These are phyloP conservation scores for Thelephora ganbajun DNA, from an alignment of 768 basidiomycete species.

Conservation along the genomic window DNA sequence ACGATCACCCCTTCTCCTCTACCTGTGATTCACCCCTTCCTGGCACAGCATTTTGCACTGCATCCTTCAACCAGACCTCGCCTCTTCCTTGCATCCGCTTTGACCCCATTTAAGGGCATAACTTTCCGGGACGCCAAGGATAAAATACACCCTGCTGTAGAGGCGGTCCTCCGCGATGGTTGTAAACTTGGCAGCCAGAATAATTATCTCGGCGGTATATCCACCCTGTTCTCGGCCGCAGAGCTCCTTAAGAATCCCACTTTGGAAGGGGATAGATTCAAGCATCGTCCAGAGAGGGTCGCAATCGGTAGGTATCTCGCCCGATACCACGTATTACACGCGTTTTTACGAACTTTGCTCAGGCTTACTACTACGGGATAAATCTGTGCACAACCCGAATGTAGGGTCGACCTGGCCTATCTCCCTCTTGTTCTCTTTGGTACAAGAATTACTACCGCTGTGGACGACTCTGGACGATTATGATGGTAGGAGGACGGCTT, in stretches of 20 bases:
- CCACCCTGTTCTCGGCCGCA: conserved; percentile 44
- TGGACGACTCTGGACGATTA: conserved; percentile 32
- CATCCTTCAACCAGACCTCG: conserved; percentile 34
- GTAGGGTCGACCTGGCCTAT: conserved; percentile 58
- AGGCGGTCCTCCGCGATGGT: conserved; percentile 67
- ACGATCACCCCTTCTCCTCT: conserved; percentile 19
- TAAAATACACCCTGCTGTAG: conserved; percentile 41
- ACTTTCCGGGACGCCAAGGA: conserved; percentile 54
- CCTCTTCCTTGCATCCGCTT: conserved; percentile 64
- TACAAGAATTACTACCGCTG: conserved; percentile 49
- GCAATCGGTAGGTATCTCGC: conserved; percentile 36
- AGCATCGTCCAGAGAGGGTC: conserved; percentile 33
- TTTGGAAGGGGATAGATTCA: conserved; percentile 21
- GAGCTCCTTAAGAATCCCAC: conserved; percentile 25
- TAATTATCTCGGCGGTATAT: conserved; percentile 67
- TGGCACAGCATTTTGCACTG: conserved; percentile 20
- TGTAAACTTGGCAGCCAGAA: conserved; percentile 72
- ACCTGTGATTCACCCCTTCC: conserved; percentile 33
- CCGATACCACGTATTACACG: not conserved
- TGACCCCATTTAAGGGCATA: conserved; percentile 56
- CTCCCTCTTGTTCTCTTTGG: conserved; percentile 61
- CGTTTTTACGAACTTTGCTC: conserved; percentile 1
- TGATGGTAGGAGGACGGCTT: conserved; percentile 25
- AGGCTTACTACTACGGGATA: conserved; percentile 62
- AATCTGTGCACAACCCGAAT: conserved; percentile 44